phyloP scores from a whole-genome alignment of 225 moss, liverwort and hornwort genomes.

The Bryoerythrophyllum caledonicum region DNA sequence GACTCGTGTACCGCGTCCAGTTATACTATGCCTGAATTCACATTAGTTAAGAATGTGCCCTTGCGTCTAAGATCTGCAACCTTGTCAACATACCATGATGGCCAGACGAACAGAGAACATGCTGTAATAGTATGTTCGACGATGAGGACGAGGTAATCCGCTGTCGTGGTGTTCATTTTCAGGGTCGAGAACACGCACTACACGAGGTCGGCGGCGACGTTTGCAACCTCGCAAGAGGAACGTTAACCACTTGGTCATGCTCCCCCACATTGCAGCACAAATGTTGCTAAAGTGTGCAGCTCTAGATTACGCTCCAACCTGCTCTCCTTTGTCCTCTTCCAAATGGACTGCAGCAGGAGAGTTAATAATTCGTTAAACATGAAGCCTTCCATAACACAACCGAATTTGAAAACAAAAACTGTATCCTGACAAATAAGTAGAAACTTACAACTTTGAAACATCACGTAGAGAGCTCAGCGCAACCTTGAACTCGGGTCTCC shows the following conservation, averaged over 20 bases:
- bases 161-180: slow-evolving; percentile 43
- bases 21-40: background rate
- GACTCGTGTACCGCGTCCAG: background rate
- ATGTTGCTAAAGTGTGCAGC: slow-evolving; percentile 9
- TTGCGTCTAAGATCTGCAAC: background rate
- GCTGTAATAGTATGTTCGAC: slow-evolving; percentile 65
- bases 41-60: background rate
- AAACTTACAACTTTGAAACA: slow-evolving; percentile 43
- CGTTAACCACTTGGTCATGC: slow-evolving; percentile 54
- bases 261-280: slow-evolving; percentile 43
- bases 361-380: background rate
- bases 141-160: slow-evolving; percentile 45
- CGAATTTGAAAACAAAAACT: background rate
- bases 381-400: background rate
- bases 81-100: slow-evolving; percentile 47
- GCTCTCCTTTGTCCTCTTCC: slow-evolving; percentile 32
- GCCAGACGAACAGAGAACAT: slow-evolving; percentile 67
- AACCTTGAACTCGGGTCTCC: slow-evolving; percentile 6
- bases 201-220: slow-evolving; percentile 40
- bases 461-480: slow-evolving; percentile 20
- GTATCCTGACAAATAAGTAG: background rate
- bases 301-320: slow-evolving; percentile 24
- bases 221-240: slow-evolving; percentile 47
- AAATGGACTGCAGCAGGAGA: slow-evolving; percentile 15
- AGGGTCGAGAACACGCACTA: slow-evolving; percentile 39